Base-by-base conservation (phyloP, 768 basidiomycete species). In the Fibroporia radiculosa region DNA sequence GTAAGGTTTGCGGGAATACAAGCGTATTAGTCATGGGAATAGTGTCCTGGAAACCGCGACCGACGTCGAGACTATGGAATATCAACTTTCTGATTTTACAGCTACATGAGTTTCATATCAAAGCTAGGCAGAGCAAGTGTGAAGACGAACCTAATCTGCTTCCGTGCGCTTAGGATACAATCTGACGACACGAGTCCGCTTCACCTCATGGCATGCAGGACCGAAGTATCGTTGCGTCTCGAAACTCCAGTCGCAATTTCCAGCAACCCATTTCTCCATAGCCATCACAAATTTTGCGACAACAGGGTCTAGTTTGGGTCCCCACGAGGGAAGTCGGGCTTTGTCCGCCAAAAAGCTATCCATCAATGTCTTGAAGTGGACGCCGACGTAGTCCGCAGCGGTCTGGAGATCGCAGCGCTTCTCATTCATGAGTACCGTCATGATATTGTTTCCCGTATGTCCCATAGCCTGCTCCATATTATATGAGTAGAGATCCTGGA, bases 401-500 rank as follows among this genome's bases (percentile, higher is more conserved):
- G 47, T 54, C 35, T 61, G 56, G 20, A 64, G 42, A 31, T 48
- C 44, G 6, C 57, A 29, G 16, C 49, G 23, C 14, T 51, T 47
- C 26, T 58, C 48, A 20, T 52, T 49, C 59, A 61, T 62, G 19
- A 61, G 45, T 33, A 64, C 57, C 1, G 58, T 52, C 38, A 64
- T 37, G 19, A 62, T 35, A 45, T 64, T 64, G 51, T 60, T 52
- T 6, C 47, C 48, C 11, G 43, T 49, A 37, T 55, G 53, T 7
- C 63, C 61, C 6, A 48, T 46, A 2, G 58, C 54, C 42, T 64
- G 63, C 45, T 64, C 63, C 45, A 56, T 56, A 41, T 63, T 63
- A 44, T 61, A 64, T 10, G 61, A 62, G 44, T 59, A 63, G 29
- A 62, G 42, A 34, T 64, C 62, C 59, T 60, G 38, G 3, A 6